phyloP scores from a whole-genome alignment of 352 stramenopile species.

The Globisporangium cystogenes region DNA sequence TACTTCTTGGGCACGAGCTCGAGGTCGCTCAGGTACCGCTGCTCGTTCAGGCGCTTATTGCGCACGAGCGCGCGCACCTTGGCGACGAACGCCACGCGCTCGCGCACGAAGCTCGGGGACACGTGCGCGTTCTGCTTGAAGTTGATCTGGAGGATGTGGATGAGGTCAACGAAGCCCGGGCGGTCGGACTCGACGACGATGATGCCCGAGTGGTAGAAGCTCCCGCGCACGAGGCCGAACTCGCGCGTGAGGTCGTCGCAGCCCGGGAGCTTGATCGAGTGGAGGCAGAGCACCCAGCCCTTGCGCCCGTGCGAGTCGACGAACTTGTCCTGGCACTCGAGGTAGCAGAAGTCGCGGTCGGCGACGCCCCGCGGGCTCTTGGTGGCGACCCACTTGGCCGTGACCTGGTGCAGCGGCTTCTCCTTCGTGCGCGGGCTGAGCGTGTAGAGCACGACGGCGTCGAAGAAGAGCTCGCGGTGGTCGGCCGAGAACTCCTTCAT shows the following conservation, averaged over 20 bases:
- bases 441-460: conserved; percentile 67
- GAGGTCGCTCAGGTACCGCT: conserved; percentile 73
- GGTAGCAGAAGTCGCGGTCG: conserved; percentile 71
- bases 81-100: conserved; percentile 37
- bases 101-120: conserved; percentile 34
- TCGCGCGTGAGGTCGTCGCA: conserved; percentile 71
- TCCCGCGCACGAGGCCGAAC: conserved; percentile 72
- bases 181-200: conserved; percentile 76
- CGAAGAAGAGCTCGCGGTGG: conserved; percentile 64
- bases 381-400: conserved; percentile 75
- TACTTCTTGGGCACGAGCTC: conserved; percentile 84
- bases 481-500: conserved; percentile 67
- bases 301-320: conserved; percentile 72
- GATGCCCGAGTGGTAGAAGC: conserved; percentile 81
- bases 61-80: conserved; percentile 62
- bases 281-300: conserved; percentile 78
- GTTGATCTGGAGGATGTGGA: conserved; percentile 80
- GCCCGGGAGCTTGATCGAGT: conserved; percentile 78
- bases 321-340: conserved; percentile 87
- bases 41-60: conserved; percentile 70
- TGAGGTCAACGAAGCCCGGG: conserved; percentile 70
- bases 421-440: conserved; percentile 59
- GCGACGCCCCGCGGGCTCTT: conserved; percentile 49
- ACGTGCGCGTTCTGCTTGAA: conserved; percentile 64
- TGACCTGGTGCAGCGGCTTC: conserved; percentile 79